Conservation (phyloP, 331 rosid genomes). For the Pyrus hybrid region DNA sequence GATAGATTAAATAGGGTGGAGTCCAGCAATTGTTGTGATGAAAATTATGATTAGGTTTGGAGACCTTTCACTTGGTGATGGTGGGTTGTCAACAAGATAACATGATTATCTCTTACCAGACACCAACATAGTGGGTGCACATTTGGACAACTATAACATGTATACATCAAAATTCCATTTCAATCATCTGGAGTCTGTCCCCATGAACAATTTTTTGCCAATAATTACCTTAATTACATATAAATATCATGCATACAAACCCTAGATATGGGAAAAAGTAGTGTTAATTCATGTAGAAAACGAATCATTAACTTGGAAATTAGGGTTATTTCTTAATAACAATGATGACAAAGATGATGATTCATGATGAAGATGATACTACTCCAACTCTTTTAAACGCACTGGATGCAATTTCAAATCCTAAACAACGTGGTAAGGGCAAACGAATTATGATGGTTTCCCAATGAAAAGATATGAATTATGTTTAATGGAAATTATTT, state of each 20-base stretch:
- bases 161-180: not conserved
- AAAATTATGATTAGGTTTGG: constrained; percentile 9
- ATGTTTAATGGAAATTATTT: not conserved
- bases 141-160: constrained; percentile 2
- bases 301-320: not conserved
- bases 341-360: not conserved
- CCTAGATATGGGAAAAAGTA: not conserved
- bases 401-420: not conserved
- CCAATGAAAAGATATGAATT: not conserved
- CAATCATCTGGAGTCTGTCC: not conserved
- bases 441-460: not conserved
- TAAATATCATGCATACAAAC: not conserved
- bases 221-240: not conserved
- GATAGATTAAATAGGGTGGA: not conserved
- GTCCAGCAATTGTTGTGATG: not conserved
- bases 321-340: not conserved
- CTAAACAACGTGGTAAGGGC: not conserved
- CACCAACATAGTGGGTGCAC: constrained; percentile 9
- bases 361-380: not conserved
- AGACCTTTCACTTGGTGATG: constrained; percentile 18
- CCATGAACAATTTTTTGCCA: not conserved
- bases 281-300: too few relatives aligned
- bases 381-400: not conserved
- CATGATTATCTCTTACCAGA: constrained; percentile 13
- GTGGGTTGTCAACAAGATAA: constrained; percentile 3